These are phyloP conservation scores for Tylopilus rubrobrunneus DNA, from an alignment of 768 basidiomycete species.

Conservation along the genomic window DNA sequence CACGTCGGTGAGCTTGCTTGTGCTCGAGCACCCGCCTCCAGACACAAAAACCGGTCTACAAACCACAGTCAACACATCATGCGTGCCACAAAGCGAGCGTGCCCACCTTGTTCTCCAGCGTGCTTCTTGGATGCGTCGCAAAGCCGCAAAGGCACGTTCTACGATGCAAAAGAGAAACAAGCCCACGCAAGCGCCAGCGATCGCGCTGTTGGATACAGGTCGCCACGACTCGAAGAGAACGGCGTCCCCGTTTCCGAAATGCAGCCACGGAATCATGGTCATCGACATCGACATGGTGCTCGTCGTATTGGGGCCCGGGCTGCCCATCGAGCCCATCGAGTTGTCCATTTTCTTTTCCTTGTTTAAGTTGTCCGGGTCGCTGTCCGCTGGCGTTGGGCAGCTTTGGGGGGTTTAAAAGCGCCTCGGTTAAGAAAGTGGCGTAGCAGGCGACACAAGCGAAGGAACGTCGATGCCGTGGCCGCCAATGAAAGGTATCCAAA, in stretches of 20 bases:
- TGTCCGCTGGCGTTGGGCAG: background rate
- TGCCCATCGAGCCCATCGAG: background rate
- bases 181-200: slow-evolving; percentile 74
- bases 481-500: background rate
- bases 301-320: background rate
- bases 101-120: slow-evolving; percentile 59
- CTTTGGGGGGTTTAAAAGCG: background rate
- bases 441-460: background rate
- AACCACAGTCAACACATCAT: background rate
- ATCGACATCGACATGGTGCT: background rate
- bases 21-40: background rate
- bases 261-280: slow-evolving; percentile 53
- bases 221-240: slow-evolving; percentile 65
- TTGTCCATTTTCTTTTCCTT: background rate
- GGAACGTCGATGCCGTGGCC: background rate
- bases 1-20: background rate
- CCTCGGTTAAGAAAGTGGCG: background rate
- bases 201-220: slow-evolving; percentile 63
- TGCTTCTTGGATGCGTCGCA: slow-evolving; percentile 47
- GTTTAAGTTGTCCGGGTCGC: too few relatives aligned
- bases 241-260: slow-evolving; percentile 60
- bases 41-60: slow-evolving; percentile 9
- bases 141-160: slow-evolving; percentile 66
- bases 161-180: slow-evolving; percentile 63
- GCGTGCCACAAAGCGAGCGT: background rate